A percentile compares a stretch with the other conserved stretches of the same genome.
phyloP scores from a whole-genome alignment of 106 monocot genomes.

The Dactylorhiza incarnata region DNA sequence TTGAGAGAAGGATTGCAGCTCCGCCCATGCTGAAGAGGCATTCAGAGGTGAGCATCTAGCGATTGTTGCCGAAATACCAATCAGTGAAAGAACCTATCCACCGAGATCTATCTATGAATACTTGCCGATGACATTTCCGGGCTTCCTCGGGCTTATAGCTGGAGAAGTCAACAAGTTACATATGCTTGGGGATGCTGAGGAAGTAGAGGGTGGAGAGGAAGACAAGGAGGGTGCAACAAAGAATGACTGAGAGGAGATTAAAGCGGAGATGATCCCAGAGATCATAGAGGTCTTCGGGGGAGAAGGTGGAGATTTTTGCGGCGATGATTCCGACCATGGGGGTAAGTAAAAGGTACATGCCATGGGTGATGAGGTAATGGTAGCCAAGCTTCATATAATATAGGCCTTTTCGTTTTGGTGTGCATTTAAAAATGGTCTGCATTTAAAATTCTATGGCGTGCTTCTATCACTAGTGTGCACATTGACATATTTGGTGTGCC shows the following conservation, averaged over 20 bases:
- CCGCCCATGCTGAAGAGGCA: constrained; percentile 15
- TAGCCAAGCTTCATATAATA: constrained; percentile 21
- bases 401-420: no score
- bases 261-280: constrained; percentile 12
- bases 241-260: constrained; percentile 12
- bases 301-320: constrained; percentile 13
- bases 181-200: constrained; percentile 6
- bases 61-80: constrained; percentile 15
- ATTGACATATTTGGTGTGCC: no score
- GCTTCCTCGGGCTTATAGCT: constrained; percentile 15
- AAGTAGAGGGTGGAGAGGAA: constrained; percentile 19
- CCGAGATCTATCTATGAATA: constrained; percentile 2
- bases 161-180: constrained; percentile 15
- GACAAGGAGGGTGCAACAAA: constrained; percentile 13
- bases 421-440: no score
- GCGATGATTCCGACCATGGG: constrained; percentile 9
- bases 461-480: no score
- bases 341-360: constrained; percentile 12
- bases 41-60: constrained; percentile 11
- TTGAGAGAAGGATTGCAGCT: constrained; percentile 15
- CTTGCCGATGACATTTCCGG: constrained; percentile 8
- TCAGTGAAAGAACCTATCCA: constrained; percentile 4
- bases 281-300: constrained; percentile 8
- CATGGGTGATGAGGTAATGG: constrained; percentile 22
- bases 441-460: no score